A percentile compares a stretch with the other conserved stretches of the same genome.
Conservation (phyloP, 768 basidiomycete species). For the Porpolomopsis calyptriformis region DNA sequence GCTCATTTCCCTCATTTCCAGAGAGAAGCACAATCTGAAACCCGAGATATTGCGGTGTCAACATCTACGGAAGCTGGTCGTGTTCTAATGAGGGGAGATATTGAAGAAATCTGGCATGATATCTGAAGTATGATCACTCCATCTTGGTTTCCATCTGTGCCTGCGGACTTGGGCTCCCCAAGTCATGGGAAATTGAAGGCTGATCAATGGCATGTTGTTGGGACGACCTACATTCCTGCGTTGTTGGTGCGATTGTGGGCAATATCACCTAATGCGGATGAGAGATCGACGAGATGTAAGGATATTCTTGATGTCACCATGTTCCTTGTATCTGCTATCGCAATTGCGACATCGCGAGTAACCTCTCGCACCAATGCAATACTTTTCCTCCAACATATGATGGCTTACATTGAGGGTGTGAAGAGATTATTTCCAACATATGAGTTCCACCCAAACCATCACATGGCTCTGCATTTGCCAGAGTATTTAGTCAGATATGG, state of each 20-base stretch:
- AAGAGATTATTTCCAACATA: constrained; percentile 5
- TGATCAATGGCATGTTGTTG: constrained; percentile 23
- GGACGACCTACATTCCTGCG: constrained; percentile 22
- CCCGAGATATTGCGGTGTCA: neutral
- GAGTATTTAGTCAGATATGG: constrained; percentile 20
- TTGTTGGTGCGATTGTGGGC: constrained; percentile 23
- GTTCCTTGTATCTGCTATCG: constrained; percentile 3
- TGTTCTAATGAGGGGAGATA: neutral
- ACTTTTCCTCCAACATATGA: neutral
- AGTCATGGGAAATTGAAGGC: constrained; percentile 24
- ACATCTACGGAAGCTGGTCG: neutral
- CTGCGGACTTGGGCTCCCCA: constrained; percentile 16
- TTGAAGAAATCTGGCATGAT: constrained; percentile 11
- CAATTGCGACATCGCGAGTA: neutral
- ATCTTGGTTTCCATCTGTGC: constrained; percentile 19
- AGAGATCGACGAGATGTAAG: neutral
- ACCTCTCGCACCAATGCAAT: neutral
- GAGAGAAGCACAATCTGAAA: neutral
- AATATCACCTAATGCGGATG: neutral
- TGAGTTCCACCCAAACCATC: constrained; percentile 20
- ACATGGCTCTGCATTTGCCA: constrained; percentile 22
- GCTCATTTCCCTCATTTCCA: neutral
- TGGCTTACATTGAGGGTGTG: neutral
- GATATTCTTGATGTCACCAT: constrained; percentile 1
- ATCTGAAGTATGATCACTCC: constrained; percentile 14